Conservation (phyloP, 306 rosid genomes). For the cucumber (Cucumis sativus) region Cucumber_9930_V3 NC_026655.2:28325001-28325500, state of each 20-base stretch:
- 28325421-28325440: background rate
- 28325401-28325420: background rate
- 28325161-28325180: no score
- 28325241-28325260: background rate
- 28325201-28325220: no score
- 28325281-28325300: background rate
- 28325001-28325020: no score
- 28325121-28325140: no score
- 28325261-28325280: background rate
- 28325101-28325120: no score
- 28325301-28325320: background rate
- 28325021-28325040: no score
- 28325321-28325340: background rate
- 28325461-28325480: background rate
- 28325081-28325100: no score
- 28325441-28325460: background rate
- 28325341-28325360: background rate
- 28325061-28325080: no score
- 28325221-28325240: background rate
- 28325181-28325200: no score
- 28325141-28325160: no score
- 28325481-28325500: background rate
- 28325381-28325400: background rate
- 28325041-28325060: no score
- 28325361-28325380: background rate